Evolutionary conservation across 495 filamentous ascomycete species (phyloP).

Genomic region (Hypoxylon lienhwacheense): DNA sequence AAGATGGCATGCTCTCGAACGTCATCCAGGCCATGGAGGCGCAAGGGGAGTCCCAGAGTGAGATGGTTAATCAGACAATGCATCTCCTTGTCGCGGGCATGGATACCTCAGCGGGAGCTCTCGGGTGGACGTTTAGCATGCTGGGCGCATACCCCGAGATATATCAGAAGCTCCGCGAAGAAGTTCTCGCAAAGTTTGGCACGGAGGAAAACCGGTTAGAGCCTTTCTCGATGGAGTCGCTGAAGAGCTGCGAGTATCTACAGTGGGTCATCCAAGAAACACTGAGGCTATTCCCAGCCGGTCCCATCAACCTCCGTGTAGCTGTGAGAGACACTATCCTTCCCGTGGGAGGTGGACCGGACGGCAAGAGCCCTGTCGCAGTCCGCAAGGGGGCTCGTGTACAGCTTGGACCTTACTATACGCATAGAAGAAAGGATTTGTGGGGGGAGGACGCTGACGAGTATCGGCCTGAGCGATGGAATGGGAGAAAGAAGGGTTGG

Average conservation of each 20-base stretch:
- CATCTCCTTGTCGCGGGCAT: conserved; percentile 63
- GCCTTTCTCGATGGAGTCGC: conserved; percentile 45
- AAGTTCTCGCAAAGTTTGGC: conserved; percentile 49
- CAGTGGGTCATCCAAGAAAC: conserved; percentile 51
- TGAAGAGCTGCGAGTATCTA: conserved; percentile 51
- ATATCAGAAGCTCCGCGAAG: conserved; percentile 55
- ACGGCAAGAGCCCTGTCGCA: conserved; percentile 45
- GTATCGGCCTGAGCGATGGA: conserved; percentile 24
- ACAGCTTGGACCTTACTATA: conserved; percentile 12
- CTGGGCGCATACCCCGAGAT: conserved; percentile 49
- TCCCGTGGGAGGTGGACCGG: conserved; percentile 46
- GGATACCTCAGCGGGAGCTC: conserved; percentile 54
- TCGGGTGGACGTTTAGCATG: conserved; percentile 58
- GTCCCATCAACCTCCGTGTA: conserved; percentile 41
- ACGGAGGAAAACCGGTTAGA: conserved; percentile 43
- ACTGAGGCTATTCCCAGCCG: conserved; percentile 39
- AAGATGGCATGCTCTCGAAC: conserved; percentile 28
- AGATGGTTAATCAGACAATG: conserved; percentile 49
- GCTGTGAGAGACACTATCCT: conserved; percentile 49
- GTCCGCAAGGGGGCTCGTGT: conserved; percentile 16
- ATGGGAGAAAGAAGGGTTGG: conserved; percentile 35
- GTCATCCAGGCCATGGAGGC: conserved; percentile 46
- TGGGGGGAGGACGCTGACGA: conserved; percentile 20
- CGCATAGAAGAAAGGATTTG: conserved; percentile 42
- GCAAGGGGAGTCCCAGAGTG: conserved; percentile 30